Base-by-base conservation (phyloP, 1,139 yeast species). In the Waltiozyma sp. region DNA sequence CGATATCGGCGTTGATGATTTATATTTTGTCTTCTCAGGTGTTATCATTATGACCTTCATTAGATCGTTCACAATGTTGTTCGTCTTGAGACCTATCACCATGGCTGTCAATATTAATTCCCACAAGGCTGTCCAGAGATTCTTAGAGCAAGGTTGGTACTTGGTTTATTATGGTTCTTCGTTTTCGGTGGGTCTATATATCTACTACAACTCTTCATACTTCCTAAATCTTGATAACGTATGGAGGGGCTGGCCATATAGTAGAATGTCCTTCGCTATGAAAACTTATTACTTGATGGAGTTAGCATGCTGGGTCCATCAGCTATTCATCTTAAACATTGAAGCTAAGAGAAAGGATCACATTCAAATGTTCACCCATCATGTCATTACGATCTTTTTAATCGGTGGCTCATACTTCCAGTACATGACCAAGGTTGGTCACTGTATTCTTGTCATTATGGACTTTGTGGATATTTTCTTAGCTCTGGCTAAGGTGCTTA, bases 61-160 rank as follows among this genome's bases (percentile, higher is more conserved):
- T 38, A 68, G 95, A 49, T 72, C 85, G 3, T 61, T 72, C 26
- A 55, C 76, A 38, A 80, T 85, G 79, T 70, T 73, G 44, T 74
- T 68, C 54, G 51, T 74, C 11, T 71, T 82, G 45, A 68, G 65
- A 41, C 89, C 89, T 16, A 55, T 79, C 46, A 88, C 87, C 15
- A 45, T 57, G n/a, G 48, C 57, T 38, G 52, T 59, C 40, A 66
- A 73, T 16, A 77, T 84, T 45, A 61, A 62, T 38, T 66, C 73
- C 2, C 59, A 58, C 15, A 79, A 75, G 55, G 74, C 80, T 2
- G 65, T 69, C 39, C 73, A 73, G 42, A 70, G 96, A 48, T 87
- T 84, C 56, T 82, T 87, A 43, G 96, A 88, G 63, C 96, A 87
- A 65, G 79, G 88, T 45, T 88, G 96, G 95, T 68, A 77, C 34